phyloP scores from a whole-genome alignment of 257 asterid genomes.

The Haberlea rhodopensis region DNA sequence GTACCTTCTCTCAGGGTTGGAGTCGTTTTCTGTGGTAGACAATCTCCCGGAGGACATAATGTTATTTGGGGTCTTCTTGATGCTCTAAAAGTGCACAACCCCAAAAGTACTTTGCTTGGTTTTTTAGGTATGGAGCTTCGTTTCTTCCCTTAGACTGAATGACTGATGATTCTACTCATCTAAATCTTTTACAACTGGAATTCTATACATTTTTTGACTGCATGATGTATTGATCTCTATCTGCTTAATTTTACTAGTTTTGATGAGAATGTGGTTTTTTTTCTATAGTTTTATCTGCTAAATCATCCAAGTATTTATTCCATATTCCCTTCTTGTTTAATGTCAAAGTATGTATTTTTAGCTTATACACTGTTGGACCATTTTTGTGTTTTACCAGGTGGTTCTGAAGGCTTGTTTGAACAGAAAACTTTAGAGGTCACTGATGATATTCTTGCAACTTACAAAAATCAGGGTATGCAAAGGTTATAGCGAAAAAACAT shows the following conservation, averaged over 20 bases:
- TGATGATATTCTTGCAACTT: constrained; percentile 74
- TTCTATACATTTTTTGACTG: background rate
- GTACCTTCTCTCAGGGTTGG: constrained; percentile 65
- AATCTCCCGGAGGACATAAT: constrained; percentile 98
- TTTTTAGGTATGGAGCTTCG: constrained; percentile 57
- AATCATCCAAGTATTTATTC: background rate
- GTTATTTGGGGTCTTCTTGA: constrained; percentile 89
- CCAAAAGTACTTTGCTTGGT: constrained; percentile 73
- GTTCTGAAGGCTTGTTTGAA: constrained; percentile 95
- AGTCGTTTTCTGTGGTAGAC: constrained; percentile 88
- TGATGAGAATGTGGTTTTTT: background rate
- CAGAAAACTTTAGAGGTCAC: constrained; percentile 84
- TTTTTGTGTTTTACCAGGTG: constrained; percentile 50
- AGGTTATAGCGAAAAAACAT: background rate
- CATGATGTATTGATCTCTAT: no score
- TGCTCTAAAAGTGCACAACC: constrained; percentile 76
- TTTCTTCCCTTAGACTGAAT: constrained; percentile 12
- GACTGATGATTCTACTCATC: background rate
- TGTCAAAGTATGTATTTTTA: background rate
- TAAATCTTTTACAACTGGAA: no score
- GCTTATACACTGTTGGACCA: background rate
- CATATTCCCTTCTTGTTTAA: background rate
- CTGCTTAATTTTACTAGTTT: no score
- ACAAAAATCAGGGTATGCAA: constrained; percentile 81
- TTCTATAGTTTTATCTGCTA: background rate